Base-by-base conservation (phyloP, 2,329 filamentous ascomycete genomes). In the Alternaria conjuncta region DNA sequence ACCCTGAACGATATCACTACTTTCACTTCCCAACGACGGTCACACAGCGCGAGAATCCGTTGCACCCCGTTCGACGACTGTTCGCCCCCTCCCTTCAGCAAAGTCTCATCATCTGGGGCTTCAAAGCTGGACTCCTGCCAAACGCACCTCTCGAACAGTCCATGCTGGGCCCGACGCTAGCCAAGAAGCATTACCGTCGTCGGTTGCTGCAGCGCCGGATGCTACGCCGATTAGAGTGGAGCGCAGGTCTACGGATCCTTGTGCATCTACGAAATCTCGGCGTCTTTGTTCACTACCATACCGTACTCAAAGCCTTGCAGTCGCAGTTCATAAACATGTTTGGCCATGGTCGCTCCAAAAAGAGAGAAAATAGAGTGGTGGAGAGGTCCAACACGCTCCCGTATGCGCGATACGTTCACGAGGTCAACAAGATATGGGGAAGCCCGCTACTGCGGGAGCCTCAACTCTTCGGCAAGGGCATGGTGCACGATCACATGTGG, bases 51-150 rank as follows among this genome's bases (percentile, higher is more conserved):
- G 30, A 64, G 5, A 62, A 51, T 28, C 15, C 23, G 3, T 12
- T 32, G 13, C 76, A 79, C 50, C 77, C 78, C 9, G 55, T 80
- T 21, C 69, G 73, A 8, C 54, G 63, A 23, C 62, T 80, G 2
- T 77, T 79, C 28, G 64, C 67, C 0, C 60, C 63, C 1, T 58
- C 65, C 0, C 71, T 78, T 26, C 68, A 74, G 18, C 74, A 77
- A 57, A 77, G 58, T 4, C 65, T 80, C 32, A 65, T 80, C 28
- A 62, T 73, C 3, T 80, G 78, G 78, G 78, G 78, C 8, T 76
- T 80, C 55, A 69, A 69, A 23, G 69, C 73, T 15, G 74, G 71
- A 6, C 61, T 78, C 23, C 67, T 77, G 3, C 64, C 67, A 25
- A 71, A 73, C 18, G 69, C 71, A 3, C 57, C 63, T 3, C 55